Percentiles rank a stretch among this genome's conserved stretches.
phyloP scores from a whole-genome alignment of 106 monocot species.

The Dendrobium catenatum region DNA sequence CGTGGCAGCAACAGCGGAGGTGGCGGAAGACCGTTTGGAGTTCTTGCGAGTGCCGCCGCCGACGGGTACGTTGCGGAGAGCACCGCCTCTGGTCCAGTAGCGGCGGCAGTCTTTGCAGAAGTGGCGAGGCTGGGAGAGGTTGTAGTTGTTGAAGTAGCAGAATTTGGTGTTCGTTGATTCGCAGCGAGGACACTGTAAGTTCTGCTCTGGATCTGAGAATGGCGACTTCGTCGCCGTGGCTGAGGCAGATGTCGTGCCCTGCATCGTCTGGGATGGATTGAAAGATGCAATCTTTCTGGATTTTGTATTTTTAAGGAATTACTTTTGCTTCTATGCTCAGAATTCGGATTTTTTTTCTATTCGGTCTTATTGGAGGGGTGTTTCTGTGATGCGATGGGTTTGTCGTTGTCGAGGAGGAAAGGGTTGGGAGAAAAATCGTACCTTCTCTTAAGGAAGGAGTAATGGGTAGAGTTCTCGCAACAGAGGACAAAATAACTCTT shows the following conservation, averaged over 20 bases:
- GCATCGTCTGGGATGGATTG: not conserved
- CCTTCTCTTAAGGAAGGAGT: not conserved
- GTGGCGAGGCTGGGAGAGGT: conserved; percentile 9
- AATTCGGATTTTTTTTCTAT: not conserved
- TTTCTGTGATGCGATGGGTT: no score
- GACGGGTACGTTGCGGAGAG: conserved; percentile 81
- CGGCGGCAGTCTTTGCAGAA: conserved; percentile 89
- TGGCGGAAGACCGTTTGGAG: not conserved
- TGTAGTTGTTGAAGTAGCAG: conserved; percentile 12
- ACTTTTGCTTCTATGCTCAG: not conserved
- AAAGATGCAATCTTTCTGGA: not conserved
- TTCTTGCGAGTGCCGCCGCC: conserved; percentile 39
- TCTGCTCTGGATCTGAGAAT: conserved; percentile 4
- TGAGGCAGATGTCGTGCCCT: not conserved
- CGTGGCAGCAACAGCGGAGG: not conserved
- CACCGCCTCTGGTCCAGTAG: conserved; percentile 93
- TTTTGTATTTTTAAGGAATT: not conserved
- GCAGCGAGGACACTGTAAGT: conserved; percentile 2
- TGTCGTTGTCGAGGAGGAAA: no score
- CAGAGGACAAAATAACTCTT: no score
- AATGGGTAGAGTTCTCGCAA: no score
- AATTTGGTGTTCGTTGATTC: conserved; percentile 7
- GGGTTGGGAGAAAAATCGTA: not conserved
- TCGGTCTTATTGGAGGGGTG: not conserved
- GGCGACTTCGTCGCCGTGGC: not conserved